Evolutionary conservation across 495 filamentous ascomycete genomes (phyloP).

Genomic region (Neurospora sp.): DNA sequence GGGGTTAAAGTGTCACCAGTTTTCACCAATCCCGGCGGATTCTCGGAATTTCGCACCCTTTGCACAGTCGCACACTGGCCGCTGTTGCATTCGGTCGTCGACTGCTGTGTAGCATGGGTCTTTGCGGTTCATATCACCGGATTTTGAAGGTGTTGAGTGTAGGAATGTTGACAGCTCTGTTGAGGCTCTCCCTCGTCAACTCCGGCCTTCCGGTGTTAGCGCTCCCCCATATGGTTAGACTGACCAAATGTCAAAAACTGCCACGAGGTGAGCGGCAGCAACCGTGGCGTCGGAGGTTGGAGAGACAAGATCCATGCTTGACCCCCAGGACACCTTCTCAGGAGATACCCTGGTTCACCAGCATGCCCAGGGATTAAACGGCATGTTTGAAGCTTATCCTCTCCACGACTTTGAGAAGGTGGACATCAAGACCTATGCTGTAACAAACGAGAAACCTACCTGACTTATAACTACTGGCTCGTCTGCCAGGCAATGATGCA

Average conservation of each 20-base stretch:
- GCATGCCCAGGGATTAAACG: neutral
- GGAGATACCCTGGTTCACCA: neutral
- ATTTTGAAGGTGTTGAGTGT: neutral
- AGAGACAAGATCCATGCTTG: neutral
- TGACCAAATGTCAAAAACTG: neutral
- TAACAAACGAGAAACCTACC: neutral
- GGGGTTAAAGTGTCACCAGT: neutral
- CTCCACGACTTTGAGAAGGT: neutral
- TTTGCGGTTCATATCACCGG: neutral
- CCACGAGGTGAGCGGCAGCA: neutral
- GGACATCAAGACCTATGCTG: neutral
- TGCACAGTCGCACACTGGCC: neutral
- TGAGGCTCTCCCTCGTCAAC: neutral
- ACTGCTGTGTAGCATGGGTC: too few species aligned
- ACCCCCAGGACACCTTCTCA: neutral
- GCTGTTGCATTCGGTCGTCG: neutral
- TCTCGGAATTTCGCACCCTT: neutral
- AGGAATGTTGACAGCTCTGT: neutral
- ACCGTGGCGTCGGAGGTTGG: neutral
- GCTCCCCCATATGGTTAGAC: neutral
- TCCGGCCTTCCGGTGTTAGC: neutral
- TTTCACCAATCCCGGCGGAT: neutral
- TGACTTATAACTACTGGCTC: neutral
- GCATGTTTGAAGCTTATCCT: neutral
- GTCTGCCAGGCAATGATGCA: neutral